Percentiles rank a stretch among this genome's conserved stretches.
Evolutionary conservation across 2,329 filamentous ascomycete genomes (phyloP).

Genomic region (Chaetothyriales sp.): DNA sequence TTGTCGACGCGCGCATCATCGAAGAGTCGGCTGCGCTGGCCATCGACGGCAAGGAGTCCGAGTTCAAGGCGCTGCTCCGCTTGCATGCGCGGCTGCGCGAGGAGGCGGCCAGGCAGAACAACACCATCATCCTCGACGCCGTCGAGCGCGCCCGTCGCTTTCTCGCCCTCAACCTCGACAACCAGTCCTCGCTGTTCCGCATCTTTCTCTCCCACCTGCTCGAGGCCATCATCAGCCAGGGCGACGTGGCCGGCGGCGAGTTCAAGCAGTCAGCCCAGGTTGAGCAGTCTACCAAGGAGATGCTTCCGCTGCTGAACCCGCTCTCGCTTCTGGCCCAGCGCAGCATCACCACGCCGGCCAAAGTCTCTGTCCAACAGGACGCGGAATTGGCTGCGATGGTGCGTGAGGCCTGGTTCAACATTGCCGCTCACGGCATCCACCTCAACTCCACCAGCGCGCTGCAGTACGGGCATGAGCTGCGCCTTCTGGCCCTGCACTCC

Average conservation of each 20-base stretch:
- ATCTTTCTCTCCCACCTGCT: conserved; percentile 75
- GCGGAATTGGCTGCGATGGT: conserved; percentile 61
- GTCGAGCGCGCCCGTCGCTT: conserved; percentile 66
- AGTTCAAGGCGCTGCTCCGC: conserved; percentile 77
- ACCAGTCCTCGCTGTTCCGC: conserved; percentile 61
- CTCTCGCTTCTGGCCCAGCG: conserved; percentile 70
- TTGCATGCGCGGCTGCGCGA: conserved; percentile 64
- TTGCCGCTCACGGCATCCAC: conserved; percentile 83
- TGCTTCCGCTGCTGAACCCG: conserved; percentile 73
- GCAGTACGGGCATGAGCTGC: conserved; percentile 61
- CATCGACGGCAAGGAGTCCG: conserved; percentile 60
- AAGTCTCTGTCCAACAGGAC: conserved; percentile 28
- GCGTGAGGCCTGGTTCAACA: conserved; percentile 95
- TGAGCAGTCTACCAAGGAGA: conserved; percentile 71
- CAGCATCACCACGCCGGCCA: conserved; percentile 26
- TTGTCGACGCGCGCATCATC: conserved; percentile 75
- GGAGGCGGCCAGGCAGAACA: conserved; percentile 57
- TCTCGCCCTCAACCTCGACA: conserved; percentile 55
- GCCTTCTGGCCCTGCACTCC: conserved; percentile 73
- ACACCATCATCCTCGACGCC: conserved; percentile 54
- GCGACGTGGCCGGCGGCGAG: conserved; percentile 64
- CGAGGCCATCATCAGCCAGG: conserved; percentile 77
- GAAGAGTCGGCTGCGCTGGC: conserved; percentile 67
- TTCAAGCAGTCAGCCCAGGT: conserved; percentile 64
- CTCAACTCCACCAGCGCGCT: conserved; percentile 59